phyloP scores from a whole-genome alignment of 805 yeast genomes.

The Myxozyma monticola region DNA sequence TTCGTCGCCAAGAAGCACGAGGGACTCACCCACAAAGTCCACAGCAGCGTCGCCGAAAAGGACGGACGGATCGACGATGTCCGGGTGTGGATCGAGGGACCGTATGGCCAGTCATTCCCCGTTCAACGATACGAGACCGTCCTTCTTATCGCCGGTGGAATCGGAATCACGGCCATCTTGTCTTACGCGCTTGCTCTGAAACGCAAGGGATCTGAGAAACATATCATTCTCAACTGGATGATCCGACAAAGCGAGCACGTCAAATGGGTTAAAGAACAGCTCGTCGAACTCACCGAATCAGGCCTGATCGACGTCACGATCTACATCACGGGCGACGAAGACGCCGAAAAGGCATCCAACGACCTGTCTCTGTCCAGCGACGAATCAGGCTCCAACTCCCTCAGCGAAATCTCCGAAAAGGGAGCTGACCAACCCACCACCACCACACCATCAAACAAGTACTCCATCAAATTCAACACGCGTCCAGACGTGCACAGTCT shows the following conservation, averaged over 20 bases:
- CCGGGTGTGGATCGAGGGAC: slow-evolving; percentile 53
- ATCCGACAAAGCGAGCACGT: slow-evolving; percentile 1
- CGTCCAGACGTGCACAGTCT: slow-evolving; percentile 11
- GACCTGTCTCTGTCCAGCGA: not conserved
- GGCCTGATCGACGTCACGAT: slow-evolving; percentile 9
- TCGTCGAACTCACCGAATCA: slow-evolving; percentile 7
- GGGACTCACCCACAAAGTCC: slow-evolving; percentile 15
- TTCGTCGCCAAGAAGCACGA: slow-evolving; percentile 15
- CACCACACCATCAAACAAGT: not conserved
- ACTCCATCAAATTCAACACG: slow-evolving; percentile 2
- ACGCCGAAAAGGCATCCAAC: slow-evolving; percentile 46
- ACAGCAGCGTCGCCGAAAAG: not conserved
- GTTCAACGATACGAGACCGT: slow-evolving; percentile 49
- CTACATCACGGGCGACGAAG: slow-evolving; percentile 2
- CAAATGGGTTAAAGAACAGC: slow-evolving; percentile 8
- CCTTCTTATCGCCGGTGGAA: slow-evolving; percentile 62
- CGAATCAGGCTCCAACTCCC: not conserved
- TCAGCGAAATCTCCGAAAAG: not conserved
- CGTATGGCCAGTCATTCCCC: slow-evolving; percentile 55
- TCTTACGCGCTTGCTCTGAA: slow-evolving; percentile 1
- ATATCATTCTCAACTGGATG: slow-evolving; percentile 9
- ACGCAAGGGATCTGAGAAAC: not conserved
- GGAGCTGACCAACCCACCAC: not conserved
- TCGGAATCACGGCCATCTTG: slow-evolving; percentile 15
- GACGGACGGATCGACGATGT: not conserved